Conservation (phyloP, 768 basidiomycete genomes). For the Lactarius tabidus region DNA sequence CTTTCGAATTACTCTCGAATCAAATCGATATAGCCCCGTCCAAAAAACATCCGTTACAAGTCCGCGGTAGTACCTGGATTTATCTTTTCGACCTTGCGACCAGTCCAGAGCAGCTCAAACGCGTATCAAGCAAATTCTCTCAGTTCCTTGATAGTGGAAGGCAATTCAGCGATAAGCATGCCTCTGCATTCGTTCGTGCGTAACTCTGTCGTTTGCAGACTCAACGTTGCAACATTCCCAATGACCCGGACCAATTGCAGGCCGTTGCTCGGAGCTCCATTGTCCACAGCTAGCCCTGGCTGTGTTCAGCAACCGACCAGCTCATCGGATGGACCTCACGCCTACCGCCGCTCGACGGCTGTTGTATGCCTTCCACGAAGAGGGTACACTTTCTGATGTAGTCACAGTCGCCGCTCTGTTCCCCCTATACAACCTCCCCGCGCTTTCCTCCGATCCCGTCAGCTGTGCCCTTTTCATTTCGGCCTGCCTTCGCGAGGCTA, state of each 20-base stretch:
- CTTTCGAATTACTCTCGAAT: constrained; percentile 11
- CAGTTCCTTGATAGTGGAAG: constrained; percentile 19
- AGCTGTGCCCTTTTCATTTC: constrained; percentile 53
- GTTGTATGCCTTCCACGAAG: constrained; percentile 49
- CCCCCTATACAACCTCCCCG: constrained; percentile 49
- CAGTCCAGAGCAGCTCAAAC: constrained; percentile 13
- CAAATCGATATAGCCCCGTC: constrained; percentile 3
- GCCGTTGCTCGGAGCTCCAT: constrained; percentile 56
- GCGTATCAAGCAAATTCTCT: constrained; percentile 15
- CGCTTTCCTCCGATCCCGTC: constrained; percentile 51
- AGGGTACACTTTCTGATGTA: constrained; percentile 44
- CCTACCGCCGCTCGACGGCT: constrained; percentile 51
- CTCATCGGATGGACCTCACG: constrained; percentile 52
- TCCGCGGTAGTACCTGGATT: constrained; percentile 22
- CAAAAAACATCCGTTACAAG: constrained; percentile 4
- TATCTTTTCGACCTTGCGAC: constrained; percentile 26
- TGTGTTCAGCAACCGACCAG: constrained; percentile 58
- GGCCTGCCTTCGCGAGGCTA: constrained; percentile 49
- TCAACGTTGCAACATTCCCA: too few species aligned
- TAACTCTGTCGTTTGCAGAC: background rate
- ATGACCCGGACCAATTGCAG: constrained; percentile 33
- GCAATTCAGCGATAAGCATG: constrained; percentile 15
- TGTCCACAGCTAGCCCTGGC: constrained; percentile 54
- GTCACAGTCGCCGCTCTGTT: constrained; percentile 53
- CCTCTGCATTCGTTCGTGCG: constrained; percentile 21